Evolutionary conservation across 768 basidiomycete species (phyloP).

Genomic region (Dioszegia hungarica): DNA sequence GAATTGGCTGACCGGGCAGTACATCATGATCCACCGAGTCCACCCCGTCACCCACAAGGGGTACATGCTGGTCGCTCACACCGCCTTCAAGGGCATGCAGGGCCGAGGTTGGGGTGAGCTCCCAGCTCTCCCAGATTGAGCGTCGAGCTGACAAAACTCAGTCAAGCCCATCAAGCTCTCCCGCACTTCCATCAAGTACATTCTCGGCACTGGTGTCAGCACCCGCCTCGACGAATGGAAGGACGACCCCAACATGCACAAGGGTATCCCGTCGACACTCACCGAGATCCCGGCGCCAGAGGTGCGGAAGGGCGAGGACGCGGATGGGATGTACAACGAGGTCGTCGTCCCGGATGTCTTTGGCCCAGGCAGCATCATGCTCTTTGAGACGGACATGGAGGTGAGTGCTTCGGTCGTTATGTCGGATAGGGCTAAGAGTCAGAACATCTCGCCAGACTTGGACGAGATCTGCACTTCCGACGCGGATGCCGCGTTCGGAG

Average conservation of each 20-base stretch:
- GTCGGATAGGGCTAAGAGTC: neutral
- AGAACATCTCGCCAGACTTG: constrained; percentile 62
- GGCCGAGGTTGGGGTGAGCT: constrained; percentile 69
- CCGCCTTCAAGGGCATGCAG: constrained; percentile 77
- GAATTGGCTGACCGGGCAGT: constrained; percentile 54
- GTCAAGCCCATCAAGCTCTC: constrained; percentile 80
- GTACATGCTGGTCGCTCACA: constrained; percentile 85
- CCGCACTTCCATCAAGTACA: constrained; percentile 70
- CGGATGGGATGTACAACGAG: constrained; percentile 67
- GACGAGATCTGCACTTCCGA: constrained; percentile 69
- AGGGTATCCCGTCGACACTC: constrained; percentile 68
- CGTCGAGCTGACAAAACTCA: constrained; percentile 42
- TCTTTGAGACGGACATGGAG: constrained; percentile 81
- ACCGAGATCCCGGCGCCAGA: constrained; percentile 60
- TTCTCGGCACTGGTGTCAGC: constrained; percentile 71
- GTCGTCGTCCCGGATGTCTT: constrained; percentile 80
- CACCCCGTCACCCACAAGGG: constrained; percentile 87
- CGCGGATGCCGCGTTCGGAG: constrained; percentile 66
- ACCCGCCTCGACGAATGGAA: constrained; percentile 60
- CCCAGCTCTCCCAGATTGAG: neutral
- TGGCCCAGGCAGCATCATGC: constrained; percentile 91
- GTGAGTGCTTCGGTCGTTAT: constrained; percentile 12
- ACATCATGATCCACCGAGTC: constrained; percentile 87
- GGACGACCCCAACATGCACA: constrained; percentile 57
- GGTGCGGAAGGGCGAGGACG: constrained; percentile 62